Evolutionary conservation across 768 basidiomycete genomes (phyloP).

Genomic region (Lactarius psammicola): DNA sequence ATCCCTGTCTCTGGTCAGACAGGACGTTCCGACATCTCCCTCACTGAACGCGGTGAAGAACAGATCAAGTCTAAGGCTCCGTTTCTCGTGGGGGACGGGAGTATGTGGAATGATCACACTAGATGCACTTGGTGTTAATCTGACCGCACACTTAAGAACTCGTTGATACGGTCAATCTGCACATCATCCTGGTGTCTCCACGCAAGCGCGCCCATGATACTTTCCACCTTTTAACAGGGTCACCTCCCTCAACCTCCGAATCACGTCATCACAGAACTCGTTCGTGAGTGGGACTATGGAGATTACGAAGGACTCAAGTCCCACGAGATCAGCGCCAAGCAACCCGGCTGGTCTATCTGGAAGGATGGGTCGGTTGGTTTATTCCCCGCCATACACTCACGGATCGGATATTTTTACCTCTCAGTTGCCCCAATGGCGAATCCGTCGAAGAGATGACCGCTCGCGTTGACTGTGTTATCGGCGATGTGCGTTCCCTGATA

Average conservation of each 20-base stretch:
- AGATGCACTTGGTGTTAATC: not conserved
- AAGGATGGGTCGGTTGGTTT: conserved; percentile 59
- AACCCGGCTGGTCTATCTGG: conserved; percentile 78
- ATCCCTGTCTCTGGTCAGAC: conserved; percentile 51
- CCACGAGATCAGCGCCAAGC: conserved; percentile 70
- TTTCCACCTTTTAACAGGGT: conserved; percentile 75
- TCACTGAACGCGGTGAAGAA: conserved; percentile 73
- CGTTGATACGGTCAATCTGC: conserved; percentile 77
- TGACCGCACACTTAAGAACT: conserved; percentile 45
- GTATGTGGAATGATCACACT: conserved; percentile 46
- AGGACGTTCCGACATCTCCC: conserved; percentile 82
- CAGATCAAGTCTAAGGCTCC: conserved; percentile 64
- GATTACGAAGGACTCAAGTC: conserved; percentile 81
- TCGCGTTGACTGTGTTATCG: conserved; percentile 76
- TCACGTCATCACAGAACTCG: conserved; percentile 62
- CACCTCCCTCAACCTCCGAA: conserved; percentile 46
- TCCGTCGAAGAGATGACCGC: conserved; percentile 72
- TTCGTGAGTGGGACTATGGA: conserved; percentile 88
- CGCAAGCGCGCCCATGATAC: conserved; percentile 82
- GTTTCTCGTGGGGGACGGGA: conserved; percentile 70
- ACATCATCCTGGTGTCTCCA: conserved; percentile 80
- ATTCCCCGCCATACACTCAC: not conserved
- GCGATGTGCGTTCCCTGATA: conserved; percentile 47
- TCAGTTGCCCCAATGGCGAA: conserved; percentile 87
- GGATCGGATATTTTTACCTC: not conserved